phyloP scores from a whole-genome alignment of 371 early-diverging fungal genomes.

The Dichotomocladium elegans region DNA sequence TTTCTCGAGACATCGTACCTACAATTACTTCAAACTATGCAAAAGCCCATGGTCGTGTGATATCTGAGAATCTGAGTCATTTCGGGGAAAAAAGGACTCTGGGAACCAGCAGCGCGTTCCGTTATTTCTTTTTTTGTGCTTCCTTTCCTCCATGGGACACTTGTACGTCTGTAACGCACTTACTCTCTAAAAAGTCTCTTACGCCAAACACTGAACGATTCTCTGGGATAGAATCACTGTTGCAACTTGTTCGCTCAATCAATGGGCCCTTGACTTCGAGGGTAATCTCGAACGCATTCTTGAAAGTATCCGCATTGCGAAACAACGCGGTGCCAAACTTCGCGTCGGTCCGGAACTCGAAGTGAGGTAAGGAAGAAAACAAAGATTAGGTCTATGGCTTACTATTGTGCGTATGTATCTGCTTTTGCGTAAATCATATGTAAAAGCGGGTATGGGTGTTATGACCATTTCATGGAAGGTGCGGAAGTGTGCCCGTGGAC shows the following conservation, averaged over 20 bases:
- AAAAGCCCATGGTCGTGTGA: too few relatives aligned
- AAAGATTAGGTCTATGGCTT: not conserved
- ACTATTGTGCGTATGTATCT: not conserved
- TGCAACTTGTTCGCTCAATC: constrained; percentile 87
- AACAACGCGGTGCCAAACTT: constrained; percentile 74
- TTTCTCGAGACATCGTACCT: too few relatives aligned
- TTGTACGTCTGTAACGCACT: too few relatives aligned
- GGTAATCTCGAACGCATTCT: constrained; percentile 88
- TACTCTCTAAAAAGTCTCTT: too few relatives aligned
- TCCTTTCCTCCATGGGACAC: too few relatives aligned
- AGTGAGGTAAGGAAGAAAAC: constrained; percentile 70
- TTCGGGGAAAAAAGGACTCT: too few relatives aligned
- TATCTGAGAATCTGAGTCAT: too few relatives aligned
- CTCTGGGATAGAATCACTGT: constrained; percentile 67
- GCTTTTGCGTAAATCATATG: not conserved
- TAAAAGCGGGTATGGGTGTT: constrained; percentile 93
- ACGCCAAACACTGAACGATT: too few relatives aligned
- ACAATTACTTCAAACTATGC: too few relatives aligned
- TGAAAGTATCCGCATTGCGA: constrained; percentile 82
- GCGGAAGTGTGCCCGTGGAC: not conserved
- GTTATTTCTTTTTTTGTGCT: too few relatives aligned
- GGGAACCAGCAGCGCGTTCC: too few relatives aligned
- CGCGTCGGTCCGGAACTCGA: constrained; percentile 97
- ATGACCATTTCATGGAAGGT: constrained; percentile 96
- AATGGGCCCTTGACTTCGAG: constrained; percentile 96